Percentiles rank a stretch among this genome's conserved stretches.
These are phyloP conservation scores for Chaetomium strumarium DNA, from an alignment of 2,329 filamentous ascomycete genomes.

Conservation along the genomic window DNA sequence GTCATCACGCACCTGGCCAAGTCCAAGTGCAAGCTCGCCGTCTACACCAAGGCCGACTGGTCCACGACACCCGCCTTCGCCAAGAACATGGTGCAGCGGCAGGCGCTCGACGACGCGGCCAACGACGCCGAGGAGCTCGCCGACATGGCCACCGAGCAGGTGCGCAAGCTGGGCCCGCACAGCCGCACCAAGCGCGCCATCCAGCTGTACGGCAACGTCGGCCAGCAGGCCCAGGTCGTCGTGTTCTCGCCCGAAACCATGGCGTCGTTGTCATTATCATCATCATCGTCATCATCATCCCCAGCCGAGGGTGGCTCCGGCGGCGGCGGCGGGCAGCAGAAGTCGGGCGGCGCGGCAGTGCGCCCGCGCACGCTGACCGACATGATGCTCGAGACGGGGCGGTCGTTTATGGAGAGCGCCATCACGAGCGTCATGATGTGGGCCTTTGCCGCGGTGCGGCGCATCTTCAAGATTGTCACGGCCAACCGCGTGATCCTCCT, in stretches of 20 bases:
- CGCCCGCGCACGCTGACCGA: constrained; percentile 57
- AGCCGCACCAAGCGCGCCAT: constrained; percentile 72
- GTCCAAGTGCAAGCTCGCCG: constrained; percentile 82
- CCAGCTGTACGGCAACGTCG: constrained; percentile 71
- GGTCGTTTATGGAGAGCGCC: constrained; percentile 70
- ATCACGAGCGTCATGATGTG: constrained; percentile 73
- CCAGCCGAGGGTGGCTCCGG: constrained; percentile 24
- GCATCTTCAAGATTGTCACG: constrained; percentile 60
- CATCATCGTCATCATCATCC: no score
- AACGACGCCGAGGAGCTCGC: constrained; percentile 69
- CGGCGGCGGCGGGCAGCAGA: constrained; percentile 37
- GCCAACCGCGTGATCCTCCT: constrained; percentile 70
- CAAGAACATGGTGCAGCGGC: constrained; percentile 57
- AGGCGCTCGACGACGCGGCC: constrained; percentile 69
- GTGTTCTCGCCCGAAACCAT: constrained; percentile 48
- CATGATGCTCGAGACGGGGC: constrained; percentile 65
- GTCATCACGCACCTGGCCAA: constrained; percentile 93
- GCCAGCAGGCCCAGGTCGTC: constrained; percentile 59
- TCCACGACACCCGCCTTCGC: constrained; percentile 57
- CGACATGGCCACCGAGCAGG: constrained; percentile 71
- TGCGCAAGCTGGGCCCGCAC: constrained; percentile 66
- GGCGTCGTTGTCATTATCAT: no score
- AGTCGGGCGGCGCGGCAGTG: constrained; percentile 46
- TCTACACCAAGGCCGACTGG: constrained; percentile 89
- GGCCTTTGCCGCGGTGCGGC: constrained; percentile 60